A percentile compares a stretch with the other conserved stretches of the same genome.
phyloP scores from a whole-genome alignment of 192 early-diverging fungal species.

The Fimicolochytrium jonesii region DNA sequence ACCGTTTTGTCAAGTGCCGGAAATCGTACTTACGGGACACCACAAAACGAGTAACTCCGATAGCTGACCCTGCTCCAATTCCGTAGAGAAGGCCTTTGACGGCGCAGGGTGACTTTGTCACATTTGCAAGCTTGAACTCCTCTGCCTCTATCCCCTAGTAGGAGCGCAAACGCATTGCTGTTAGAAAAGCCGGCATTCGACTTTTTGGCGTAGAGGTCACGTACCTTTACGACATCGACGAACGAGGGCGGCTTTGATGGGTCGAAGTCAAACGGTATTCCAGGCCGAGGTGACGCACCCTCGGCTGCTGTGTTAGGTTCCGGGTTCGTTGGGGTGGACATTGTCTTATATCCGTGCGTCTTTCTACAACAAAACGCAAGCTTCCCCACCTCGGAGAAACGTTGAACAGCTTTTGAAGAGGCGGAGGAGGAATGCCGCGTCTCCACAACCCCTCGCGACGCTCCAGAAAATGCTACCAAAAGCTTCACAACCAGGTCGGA shows the following conservation, averaged over 20 bases:
- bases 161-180: background rate
- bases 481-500: no score
- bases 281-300: background rate
- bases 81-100: constrained; percentile 20
- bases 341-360: no score
- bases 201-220: background rate
- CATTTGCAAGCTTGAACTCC: constrained; percentile 24
- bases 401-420: no score
- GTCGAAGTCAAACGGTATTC: background rate
- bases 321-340: no score
- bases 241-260: constrained; percentile 3
- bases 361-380: no score
- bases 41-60: background rate
- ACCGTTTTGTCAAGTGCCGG: background rate
- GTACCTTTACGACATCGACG: constrained; percentile 11
- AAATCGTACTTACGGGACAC: constrained; percentile 12
- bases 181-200: background rate
- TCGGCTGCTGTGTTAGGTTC: no score
- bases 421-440: no score
- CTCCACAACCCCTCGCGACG: no score
- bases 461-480: no score
- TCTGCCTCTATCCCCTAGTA: constrained; percentile 11
- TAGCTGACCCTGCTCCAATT: constrained; percentile 13
- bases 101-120: constrained; percentile 17
- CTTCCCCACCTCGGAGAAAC: no score